Conservation (phyloP, 495 filamentous ascomycete genomes). For the Glutinoglossum americanum region DNA sequence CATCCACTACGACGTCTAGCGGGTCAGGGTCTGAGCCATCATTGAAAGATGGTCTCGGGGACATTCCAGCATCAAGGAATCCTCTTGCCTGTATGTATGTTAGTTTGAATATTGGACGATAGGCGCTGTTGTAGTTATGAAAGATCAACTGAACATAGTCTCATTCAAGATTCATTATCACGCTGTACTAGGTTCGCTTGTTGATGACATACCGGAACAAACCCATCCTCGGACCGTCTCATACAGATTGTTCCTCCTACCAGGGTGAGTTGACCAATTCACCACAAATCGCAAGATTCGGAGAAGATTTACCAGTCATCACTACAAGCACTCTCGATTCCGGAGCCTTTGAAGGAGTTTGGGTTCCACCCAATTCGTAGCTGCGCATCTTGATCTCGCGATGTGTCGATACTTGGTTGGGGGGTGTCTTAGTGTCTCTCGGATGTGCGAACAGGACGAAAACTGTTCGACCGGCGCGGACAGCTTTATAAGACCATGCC, state of each 20-base stretch:
- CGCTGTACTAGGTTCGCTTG: conserved; percentile 19
- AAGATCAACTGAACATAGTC: background rate
- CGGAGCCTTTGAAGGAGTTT: conserved; percentile 11
- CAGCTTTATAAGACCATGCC: background rate
- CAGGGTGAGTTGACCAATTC: background rate
- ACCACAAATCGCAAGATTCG: background rate
- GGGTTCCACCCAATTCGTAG: background rate
- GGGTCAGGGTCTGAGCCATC: conserved; percentile 41
- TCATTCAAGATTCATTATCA: conserved; percentile 20
- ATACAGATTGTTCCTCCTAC: conserved; percentile 83
- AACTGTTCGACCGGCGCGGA: background rate
- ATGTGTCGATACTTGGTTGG: background rate
- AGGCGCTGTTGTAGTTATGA: background rate
- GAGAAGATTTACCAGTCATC: conserved; percentile 39
- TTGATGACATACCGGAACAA: conserved; percentile 22
- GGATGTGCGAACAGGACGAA: background rate
- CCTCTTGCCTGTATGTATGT: conserved; percentile 45
- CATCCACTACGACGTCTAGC: conserved; percentile 32
- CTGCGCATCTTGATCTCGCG: background rate
- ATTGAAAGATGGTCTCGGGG: conserved; percentile 72
- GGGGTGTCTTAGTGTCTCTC: background rate
- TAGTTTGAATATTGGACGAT: background rate
- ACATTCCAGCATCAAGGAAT: conserved; percentile 68
- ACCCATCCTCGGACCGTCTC: conserved; percentile 31
- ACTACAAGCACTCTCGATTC: conserved; percentile 75